phyloP scores from a whole-genome alignment of 1,139 yeast genomes.

The Maudiozyma humilis region DNA sequence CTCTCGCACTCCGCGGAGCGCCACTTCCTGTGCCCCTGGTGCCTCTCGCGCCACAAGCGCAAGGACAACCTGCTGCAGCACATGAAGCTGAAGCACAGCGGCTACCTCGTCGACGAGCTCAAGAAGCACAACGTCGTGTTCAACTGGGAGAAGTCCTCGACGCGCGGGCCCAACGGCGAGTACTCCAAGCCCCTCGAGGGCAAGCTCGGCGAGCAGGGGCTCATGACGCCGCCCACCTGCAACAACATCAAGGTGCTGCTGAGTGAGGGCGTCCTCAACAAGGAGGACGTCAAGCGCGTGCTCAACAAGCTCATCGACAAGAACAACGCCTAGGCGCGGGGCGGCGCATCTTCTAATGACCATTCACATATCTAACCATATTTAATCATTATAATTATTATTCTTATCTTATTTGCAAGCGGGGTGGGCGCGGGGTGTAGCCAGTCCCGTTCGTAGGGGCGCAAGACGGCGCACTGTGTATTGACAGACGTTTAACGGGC shows the following conservation, averaged over 20 bases:
- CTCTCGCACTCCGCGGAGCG: conserved; percentile 81
- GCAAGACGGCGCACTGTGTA: too few species aligned
- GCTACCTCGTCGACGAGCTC: conserved; percentile 22
- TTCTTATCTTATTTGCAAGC: too few species aligned
- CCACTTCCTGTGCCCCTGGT: conserved; percentile 71
- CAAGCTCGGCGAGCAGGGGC: neutral
- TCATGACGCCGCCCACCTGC: conserved; percentile 3
- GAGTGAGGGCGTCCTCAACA: conserved; percentile 23
- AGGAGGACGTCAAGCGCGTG: conserved; percentile 28
- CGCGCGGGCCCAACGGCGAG: neutral
- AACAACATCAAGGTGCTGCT: conserved; percentile 23
- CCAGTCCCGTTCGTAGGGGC: too few species aligned
- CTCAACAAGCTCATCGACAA: conserved; percentile 21
- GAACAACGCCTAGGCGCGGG: too few species aligned
- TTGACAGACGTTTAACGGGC: too few species aligned
- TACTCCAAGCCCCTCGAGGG: neutral
- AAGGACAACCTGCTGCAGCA: conserved; percentile 43
- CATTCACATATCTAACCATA: too few species aligned
- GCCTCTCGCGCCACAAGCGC: conserved; percentile 71
- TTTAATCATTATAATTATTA: too few species aligned
- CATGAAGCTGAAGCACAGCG: conserved; percentile 27
- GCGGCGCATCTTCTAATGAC: too few species aligned
- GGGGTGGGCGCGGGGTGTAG: too few species aligned
- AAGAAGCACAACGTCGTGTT: conserved; percentile 15
- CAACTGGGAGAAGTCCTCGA: conserved; percentile 8